Evolutionary conservation across 306 rosid genomes (phyloP).

Genomic region (Glycine tomentella): DNA sequence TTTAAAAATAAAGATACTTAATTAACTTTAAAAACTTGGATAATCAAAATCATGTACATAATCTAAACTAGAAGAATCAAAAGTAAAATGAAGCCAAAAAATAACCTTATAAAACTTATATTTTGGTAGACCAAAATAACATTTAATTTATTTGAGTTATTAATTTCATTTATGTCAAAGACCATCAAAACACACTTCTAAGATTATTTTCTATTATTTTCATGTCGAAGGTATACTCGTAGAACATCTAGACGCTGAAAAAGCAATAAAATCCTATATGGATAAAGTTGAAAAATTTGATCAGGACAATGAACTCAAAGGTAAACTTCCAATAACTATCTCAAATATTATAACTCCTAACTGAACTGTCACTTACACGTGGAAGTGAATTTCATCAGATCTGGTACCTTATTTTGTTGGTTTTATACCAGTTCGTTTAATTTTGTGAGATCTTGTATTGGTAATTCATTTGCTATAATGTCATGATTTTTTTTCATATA

Average conservation of each 20-base stretch:
- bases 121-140: no score
- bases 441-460: background rate
- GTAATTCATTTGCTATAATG: no score
- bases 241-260: background rate
- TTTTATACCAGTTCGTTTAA: background rate
- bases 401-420: background rate
- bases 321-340: background rate
- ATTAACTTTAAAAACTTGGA: background rate
- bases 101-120: background rate
- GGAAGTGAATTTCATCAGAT: background rate
- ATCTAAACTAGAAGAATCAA: background rate
- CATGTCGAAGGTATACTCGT: constrained; percentile 12
- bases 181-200: background rate
- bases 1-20: background rate
- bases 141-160: no score
- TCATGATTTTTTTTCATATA: background rate
- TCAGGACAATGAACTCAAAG: background rate
- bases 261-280: background rate
- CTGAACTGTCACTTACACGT: background rate
- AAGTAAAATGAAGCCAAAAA: background rate
- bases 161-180: background rate
- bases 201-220: background rate
- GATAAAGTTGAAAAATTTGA: background rate
- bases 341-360: background rate
- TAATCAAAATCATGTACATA: background rate